Base-by-base conservation (phyloP, 805 yeast species). In the Starmerella khaoyaiensis region DNA sequence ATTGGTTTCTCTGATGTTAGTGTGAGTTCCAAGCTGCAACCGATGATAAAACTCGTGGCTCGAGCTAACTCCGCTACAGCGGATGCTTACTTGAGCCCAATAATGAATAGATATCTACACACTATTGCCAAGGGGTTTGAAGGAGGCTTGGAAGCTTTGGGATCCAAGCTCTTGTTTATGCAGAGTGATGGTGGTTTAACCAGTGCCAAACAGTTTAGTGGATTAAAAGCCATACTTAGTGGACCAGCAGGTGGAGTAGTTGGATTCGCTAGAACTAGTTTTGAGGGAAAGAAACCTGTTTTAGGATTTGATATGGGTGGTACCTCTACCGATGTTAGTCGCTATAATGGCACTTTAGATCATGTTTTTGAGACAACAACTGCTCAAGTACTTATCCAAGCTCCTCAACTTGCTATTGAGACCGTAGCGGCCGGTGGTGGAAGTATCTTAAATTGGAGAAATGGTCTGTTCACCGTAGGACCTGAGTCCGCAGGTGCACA, bases 191-290 rank as follows among this genome's bases (percentile, higher is more conserved):
- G 97, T 40, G 97, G 97, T 2, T 67, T 87, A 41, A 84, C 86
- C 17, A 83, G 83, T 39, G 84, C 90, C 51, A 64, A 72, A 17
- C 68, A 72, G 33, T 87, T 87, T 55, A 77, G 94, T 0, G 97
- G 97, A 2, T 63, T 87, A 25, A 69, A 74, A 48, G 94, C 97
- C 3, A 79, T 87, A 33, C 60, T 87, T 24, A 82, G 95, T 1
- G 97, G 97, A 2, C 97, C 97, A 3, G 97, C 97, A 8, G 97
- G 97, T 26, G 97, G 97, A 34, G 93, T 87, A 41, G 95, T 87
- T 23, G 97, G 97, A 0, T 81, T 74, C 50, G 81, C 94, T 0
- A 68, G 72, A 36, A 86, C 97, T 0, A 80, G 94, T 44, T 82
- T 67, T 54, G 38, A 36, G 5, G 50, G 44, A 16, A n/a, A 25